Evolutionary conservation across 148 eudicot species (phyloP).

Genomic region (Chenopodium album): DNA sequence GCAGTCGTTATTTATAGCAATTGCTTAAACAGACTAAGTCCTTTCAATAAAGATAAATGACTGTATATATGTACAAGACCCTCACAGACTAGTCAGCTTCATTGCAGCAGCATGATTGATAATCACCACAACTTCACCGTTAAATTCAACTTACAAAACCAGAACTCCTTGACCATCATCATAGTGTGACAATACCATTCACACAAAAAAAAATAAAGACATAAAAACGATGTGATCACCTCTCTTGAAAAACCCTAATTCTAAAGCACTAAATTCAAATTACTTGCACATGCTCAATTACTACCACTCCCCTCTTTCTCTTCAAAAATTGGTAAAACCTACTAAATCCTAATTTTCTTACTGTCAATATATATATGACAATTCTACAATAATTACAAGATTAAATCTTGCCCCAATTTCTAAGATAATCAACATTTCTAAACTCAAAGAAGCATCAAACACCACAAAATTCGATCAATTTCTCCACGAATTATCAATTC

Average conservation of each 20-base stretch:
- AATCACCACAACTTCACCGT: conserved; percentile 7
- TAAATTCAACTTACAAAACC: conserved; percentile 1
- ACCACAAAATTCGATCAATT: neutral
- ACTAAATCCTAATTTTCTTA: neutral
- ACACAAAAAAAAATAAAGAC: neutral
- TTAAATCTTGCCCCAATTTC: neutral
- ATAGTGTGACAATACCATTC: neutral
- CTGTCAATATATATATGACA: too few species aligned
- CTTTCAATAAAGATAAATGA: neutral
- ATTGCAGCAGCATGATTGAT: conserved; percentile 25
- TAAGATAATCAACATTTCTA: neutral
- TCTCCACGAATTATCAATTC: too few species aligned
- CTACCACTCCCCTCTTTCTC: neutral
- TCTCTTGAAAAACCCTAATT: conserved; percentile 6
- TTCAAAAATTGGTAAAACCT: neutral
- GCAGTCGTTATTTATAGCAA: neutral
- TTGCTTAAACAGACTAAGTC: neutral
- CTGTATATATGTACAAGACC: neutral
- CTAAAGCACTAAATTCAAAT: neutral
- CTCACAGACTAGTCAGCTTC: conserved; percentile 23
- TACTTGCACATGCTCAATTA: neutral
- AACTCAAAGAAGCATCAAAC: neutral
- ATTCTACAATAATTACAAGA: neutral
- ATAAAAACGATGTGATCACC: neutral
- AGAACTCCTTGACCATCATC: neutral